Evolutionary conservation across 108 stramenopile species (phyloP), one percentile per base, ranked within the genome.

Genomic region (Nitzschia palea): DNA sequence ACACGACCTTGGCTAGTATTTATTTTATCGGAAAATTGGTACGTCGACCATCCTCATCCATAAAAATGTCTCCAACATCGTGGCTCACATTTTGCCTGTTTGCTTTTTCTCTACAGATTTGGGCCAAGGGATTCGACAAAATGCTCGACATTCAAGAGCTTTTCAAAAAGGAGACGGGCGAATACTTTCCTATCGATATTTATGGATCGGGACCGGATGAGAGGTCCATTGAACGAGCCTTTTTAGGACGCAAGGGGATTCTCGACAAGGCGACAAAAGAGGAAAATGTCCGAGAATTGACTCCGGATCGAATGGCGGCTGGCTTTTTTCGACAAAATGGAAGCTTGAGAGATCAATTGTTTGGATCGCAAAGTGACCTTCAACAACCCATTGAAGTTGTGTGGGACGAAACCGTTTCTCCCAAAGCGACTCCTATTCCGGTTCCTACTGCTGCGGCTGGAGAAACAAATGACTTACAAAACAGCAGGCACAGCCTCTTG

Each of bases 21-120:
- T 98, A 98, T 68, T 98, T 97, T 60, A 89, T 98, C 71, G 96
- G 96, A 52, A 98, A 97, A 62, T 66, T 95, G 33, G 44, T 65
- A 65, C 27, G 59, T 60, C n/a, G n/a, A n/a, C n/a, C n/a, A n/a
- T n/a, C n/a, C n/a, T n/a, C n/a, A n/a, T n/a, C n/a, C n/a, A n/a
- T n/a, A n/a, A n/a, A n/a, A n/a, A n/a, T n/a, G n/a, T n/a, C n/a
- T n/a, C n/a, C n/a, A n/a, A n/a, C n/a, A n/a, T n/a, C n/a, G n/a
- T n/a, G n/a, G n/a, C n/a, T n/a, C n/a, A n/a, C n/a, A n/a, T n/a
- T n/a, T n/a, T n/a, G n/a, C 54, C 5, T 55, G 4, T 26, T 55
- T 28, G 9, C 54, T 6, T 28, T 4, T 31, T 6, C 27, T 55
- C n/a, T 37, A 17, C 9, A 60, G 53, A 76, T 97, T 5, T 98